Percentiles rank a stretch among this genome's conserved stretches.
These are phyloP conservation scores for Pleurotus ostreatus DNA, from an alignment of 768 basidiomycete species.

Conservation along the genomic window DNA sequence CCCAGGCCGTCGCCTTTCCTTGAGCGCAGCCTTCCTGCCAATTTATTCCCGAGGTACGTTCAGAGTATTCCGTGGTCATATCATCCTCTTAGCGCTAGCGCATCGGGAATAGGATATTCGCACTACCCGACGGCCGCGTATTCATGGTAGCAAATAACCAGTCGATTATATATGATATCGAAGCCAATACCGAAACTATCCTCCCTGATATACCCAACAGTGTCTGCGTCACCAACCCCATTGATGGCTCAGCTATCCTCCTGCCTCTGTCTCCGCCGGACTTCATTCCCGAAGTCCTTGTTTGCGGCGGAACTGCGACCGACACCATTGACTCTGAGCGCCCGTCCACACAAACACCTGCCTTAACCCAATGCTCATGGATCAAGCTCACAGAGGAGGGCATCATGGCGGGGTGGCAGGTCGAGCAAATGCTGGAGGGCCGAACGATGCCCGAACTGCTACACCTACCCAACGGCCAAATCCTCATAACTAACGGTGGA, in stretches of 20 bases:
- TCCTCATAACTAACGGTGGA: conserved; percentile 50
- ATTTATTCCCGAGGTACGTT: conserved; percentile 42
- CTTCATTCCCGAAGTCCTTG: conserved; percentile 9
- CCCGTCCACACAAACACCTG: conserved; percentile 47
- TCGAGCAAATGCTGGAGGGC: conserved; percentile 43
- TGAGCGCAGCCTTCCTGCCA: conserved; percentile 44
- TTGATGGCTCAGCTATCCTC: conserved; percentile 49
- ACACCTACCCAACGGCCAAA: conserved; percentile 19
- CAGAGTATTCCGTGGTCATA: neutral
- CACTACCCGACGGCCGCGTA: conserved; percentile 46
- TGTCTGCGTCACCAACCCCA: conserved; percentile 48
- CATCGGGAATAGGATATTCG: conserved; percentile 28
- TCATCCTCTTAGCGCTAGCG: neutral
- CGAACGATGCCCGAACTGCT: conserved; percentile 56
- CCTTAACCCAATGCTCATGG: conserved; percentile 28
- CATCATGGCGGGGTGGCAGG: conserved; percentile 29
- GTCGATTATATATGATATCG: conserved; percentile 30
- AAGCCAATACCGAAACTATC: conserved; percentile 26
- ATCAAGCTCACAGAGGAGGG: conserved; percentile 33
- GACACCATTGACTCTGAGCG: conserved; percentile 29
- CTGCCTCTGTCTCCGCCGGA: conserved; percentile 20
- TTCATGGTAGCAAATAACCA: conserved; percentile 33
- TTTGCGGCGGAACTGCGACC: conserved; percentile 14
- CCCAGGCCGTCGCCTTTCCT: conserved; percentile 31
- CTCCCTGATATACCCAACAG: conserved; percentile 34